Percentiles rank a stretch among this genome's conserved stretches.
These are phyloP conservation scores for Suillus weaverae DNA, from an alignment of 768 basidiomycete genomes.

Conservation along the genomic window DNA sequence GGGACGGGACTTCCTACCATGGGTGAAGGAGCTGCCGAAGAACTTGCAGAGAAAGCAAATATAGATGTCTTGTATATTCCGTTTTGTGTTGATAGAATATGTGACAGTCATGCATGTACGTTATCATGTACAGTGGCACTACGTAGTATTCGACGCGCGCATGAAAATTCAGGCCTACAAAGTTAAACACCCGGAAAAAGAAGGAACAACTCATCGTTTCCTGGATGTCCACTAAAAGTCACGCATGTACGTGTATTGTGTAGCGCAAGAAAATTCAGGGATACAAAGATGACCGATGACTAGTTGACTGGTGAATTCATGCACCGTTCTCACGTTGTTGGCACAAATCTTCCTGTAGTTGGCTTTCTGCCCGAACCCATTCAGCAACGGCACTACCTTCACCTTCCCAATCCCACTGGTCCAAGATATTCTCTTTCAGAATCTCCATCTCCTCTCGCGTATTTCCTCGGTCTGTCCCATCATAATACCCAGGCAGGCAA, in stretches of 20 bases:
- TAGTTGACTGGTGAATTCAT: background rate
- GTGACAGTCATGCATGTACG: background rate
- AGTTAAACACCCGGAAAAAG: too few relatives aligned
- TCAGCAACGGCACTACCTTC: slow-evolving; percentile 8
- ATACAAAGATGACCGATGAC: background rate
- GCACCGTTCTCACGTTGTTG: background rate
- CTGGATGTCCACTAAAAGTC: background rate
- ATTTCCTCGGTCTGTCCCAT: slow-evolving; percentile 17
- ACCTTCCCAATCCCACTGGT: slow-evolving; percentile 20
- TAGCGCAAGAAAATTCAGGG: background rate
- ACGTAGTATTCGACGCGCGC: background rate
- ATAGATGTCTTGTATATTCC: slow-evolving; percentile 22
- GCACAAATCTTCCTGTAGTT: slow-evolving; percentile 1
- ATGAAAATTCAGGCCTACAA: background rate
- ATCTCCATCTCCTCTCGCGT: slow-evolving; percentile 21
- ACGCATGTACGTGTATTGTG: background rate
- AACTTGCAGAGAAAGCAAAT: slow-evolving; percentile 71
- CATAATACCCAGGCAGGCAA: slow-evolving; percentile 19
- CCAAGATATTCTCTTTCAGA: slow-evolving; percentile 12
- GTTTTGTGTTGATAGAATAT: background rate
- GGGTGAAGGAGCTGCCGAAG: slow-evolving; percentile 81
- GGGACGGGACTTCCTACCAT: slow-evolving; percentile 87
- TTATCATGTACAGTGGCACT: too few relatives aligned
- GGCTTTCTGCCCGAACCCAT: slow-evolving; percentile 21
- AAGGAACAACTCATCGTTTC: background rate